These are phyloP conservation scores for Euclidium syriacum DNA, from an alignment of 345 rosid genomes.

Conservation along the genomic window DNA sequence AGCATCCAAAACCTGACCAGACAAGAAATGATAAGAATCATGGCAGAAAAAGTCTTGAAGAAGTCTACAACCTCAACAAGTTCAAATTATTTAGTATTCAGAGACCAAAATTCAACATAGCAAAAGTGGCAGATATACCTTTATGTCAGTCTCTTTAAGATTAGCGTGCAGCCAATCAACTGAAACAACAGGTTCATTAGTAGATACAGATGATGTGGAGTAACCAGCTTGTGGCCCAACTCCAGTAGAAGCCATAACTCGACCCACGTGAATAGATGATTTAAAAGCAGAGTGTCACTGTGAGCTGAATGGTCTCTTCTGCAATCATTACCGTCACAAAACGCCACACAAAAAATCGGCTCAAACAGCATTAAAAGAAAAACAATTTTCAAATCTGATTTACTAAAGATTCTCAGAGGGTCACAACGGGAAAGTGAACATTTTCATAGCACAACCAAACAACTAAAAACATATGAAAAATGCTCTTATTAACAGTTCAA, in stretches of 20 bases:
- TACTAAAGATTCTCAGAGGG: neutral
- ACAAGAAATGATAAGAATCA: constrained; percentile 12
- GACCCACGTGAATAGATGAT: constrained; percentile 29
- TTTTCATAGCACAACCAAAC: neutral
- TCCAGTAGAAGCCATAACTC: constrained; percentile 50
- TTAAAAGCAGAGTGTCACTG: constrained; percentile 26
- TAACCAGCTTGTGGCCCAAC: constrained; percentile 34
- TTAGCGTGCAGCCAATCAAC: constrained; percentile 93
- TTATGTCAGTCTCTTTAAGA: constrained; percentile 61
- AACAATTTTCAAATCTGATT: neutral
- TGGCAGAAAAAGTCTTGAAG: neutral
- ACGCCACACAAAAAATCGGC: neutral
- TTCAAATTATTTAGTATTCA: neutral
- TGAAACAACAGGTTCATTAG: constrained; percentile 73
- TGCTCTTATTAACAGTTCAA: neutral
- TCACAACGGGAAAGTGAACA: neutral
- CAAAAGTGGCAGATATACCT: constrained; percentile 42
- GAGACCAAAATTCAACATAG: neutral
- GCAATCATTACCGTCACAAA: constrained; percentile 12
- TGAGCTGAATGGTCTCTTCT: constrained; percentile 41
- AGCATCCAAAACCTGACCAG: constrained; percentile 74
- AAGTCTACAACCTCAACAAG: neutral
- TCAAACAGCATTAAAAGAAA: neutral
- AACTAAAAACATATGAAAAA: neutral
- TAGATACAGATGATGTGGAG: constrained; percentile 44